Evolutionary conservation across 1,284 basidiomycete species (phyloP).

Genomic region (Austroboletus niveus): DNA sequence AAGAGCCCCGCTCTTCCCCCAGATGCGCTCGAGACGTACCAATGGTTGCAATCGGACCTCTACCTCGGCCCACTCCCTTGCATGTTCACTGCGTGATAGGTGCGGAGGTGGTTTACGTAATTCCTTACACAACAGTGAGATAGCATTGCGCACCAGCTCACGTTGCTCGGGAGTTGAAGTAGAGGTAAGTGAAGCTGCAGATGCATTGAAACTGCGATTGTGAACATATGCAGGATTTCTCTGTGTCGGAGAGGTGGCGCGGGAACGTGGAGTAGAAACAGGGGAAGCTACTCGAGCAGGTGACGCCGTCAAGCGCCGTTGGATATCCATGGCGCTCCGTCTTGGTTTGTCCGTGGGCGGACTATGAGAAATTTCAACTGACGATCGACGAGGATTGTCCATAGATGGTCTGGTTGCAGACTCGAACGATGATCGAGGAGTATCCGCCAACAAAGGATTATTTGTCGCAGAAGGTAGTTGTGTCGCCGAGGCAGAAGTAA

Average conservation of each 20-base stretch:
- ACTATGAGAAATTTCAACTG: conserved; percentile 32
- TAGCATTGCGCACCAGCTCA: conserved; percentile 61
- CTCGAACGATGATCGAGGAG: conserved; percentile 21
- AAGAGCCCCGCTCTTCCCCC: conserved; percentile 52
- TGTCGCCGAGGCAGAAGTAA: conserved; percentile 35
- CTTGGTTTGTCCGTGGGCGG: conserved; percentile 30
- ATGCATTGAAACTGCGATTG: conserved; percentile 53
- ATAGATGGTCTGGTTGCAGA: conserved; percentile 18
- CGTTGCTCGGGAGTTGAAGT: conserved; percentile 54
- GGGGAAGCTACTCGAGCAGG: conserved; percentile 38
- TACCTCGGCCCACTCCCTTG: conserved; percentile 68
- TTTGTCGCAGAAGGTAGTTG: conserved; percentile 33
- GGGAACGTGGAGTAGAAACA: conserved; percentile 21
- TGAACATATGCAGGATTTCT: conserved; percentile 47
- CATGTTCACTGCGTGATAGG: conserved; percentile 45
- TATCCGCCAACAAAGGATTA: conserved; percentile 36
- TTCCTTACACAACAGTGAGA: conserved; percentile 61
- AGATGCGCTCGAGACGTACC: conserved; percentile 66
- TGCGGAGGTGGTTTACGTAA: conserved; percentile 56
- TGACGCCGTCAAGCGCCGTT: conserved; percentile 31
- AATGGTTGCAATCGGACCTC: conserved; percentile 63
- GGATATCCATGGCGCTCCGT: conserved; percentile 31
- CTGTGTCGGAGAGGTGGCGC: conserved; percentile 39
- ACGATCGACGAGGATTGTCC: conserved; percentile 32
- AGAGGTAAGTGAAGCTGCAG: conserved; percentile 48